Conservation (phyloP, 1,284 basidiomycete species). For the Cryptococcus deneoformans region DNA sequence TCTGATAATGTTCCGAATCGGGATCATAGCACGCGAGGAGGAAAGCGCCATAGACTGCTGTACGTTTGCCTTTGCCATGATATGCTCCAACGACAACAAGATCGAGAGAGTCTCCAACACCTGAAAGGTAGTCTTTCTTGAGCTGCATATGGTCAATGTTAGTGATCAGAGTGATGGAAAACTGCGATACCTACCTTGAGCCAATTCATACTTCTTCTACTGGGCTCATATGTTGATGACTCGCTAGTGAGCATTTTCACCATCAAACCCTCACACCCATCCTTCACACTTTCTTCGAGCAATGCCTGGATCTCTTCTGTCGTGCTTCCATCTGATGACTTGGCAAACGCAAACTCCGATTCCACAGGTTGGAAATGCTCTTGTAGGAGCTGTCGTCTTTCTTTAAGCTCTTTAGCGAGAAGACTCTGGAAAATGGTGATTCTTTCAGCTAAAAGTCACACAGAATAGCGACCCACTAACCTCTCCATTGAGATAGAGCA, state of each 20-base stretch:
- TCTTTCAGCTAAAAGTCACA: not conserved
- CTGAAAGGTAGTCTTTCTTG: slow-evolving; percentile 97
- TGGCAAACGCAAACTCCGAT: slow-evolving; percentile 92
- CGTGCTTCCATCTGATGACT: slow-evolving; percentile 81
- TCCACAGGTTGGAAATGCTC: slow-evolving; percentile 78
- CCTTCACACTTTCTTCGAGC: slow-evolving; percentile 93
- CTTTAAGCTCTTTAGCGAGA: slow-evolving; percentile 47
- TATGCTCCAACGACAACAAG: slow-evolving; percentile 96
- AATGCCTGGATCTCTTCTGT: slow-evolving; percentile 94
- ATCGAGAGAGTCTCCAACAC: slow-evolving; percentile 95
- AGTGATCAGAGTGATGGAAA: not conserved
- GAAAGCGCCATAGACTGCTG: slow-evolving; percentile 94
- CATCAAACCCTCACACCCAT: slow-evolving; percentile 98
- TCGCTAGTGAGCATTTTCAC: slow-evolving; percentile 96
- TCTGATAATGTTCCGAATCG: slow-evolving; percentile 87
- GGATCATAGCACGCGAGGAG: slow-evolving; percentile 90
- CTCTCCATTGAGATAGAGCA: slow-evolving; percentile 58
- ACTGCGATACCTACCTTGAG: slow-evolving; percentile 66
- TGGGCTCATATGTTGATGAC: slow-evolving; percentile 92
- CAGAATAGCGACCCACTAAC: slow-evolving; percentile 29
- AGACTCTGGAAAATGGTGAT: slow-evolving; percentile 33
- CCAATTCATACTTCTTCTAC: slow-evolving; percentile 94
- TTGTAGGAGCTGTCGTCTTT: slow-evolving; percentile 72
- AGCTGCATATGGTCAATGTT: slow-evolving; percentile 56
- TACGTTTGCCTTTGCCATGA: slow-evolving; percentile 96